These are phyloP conservation scores for Hypoxylon intermedium DNA, from an alignment of 495 filamentous ascomycete genomes.

Conservation along the genomic window DNA sequence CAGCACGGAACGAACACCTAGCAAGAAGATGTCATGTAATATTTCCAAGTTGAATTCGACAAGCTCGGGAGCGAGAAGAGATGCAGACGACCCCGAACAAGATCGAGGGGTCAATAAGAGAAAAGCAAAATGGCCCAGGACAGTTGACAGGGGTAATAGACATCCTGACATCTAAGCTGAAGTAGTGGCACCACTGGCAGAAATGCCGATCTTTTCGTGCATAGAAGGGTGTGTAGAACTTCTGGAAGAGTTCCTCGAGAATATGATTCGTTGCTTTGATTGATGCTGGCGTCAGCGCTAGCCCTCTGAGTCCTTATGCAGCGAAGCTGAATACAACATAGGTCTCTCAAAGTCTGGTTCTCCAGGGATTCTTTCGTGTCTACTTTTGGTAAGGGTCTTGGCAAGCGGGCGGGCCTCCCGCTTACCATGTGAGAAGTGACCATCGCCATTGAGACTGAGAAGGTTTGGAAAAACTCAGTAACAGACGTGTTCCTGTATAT, in stretches of 20 bases:
- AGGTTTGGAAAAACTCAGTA: no score
- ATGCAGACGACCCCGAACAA: conserved; percentile 1
- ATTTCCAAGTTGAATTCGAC: background rate
- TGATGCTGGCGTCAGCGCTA: conserved; percentile 21
- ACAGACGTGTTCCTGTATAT: no score
- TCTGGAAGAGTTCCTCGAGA: conserved; percentile 25
- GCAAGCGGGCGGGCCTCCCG: conserved; percentile 14
- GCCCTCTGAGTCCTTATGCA: conserved; percentile 8
- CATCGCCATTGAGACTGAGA: no score
- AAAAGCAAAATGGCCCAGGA: conserved; percentile 8
- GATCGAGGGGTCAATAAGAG: conserved; percentile 4
- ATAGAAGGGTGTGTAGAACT: conserved; percentile 22
- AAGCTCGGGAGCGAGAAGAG: conserved; percentile 1
- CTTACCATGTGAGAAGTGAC: background rate
- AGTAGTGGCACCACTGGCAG: conserved; percentile 4
- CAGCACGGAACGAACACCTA: background rate
- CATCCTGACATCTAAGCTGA: conserved; percentile 17
- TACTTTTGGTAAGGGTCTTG: conserved; percentile 13
- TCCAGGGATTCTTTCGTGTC: conserved; percentile 7
- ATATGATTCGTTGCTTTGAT: conserved; percentile 16
- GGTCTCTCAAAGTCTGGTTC: conserved; percentile 1
- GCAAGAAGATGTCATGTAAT: conserved; percentile 1
- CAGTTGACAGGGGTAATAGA: conserved; percentile 15
- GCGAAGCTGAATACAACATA: conserved; percentile 31
- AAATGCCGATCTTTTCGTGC: conserved; percentile 20